Conservation (phyloP, 805 yeast species). For the Metschnikowia aberdeeniae region DNA sequence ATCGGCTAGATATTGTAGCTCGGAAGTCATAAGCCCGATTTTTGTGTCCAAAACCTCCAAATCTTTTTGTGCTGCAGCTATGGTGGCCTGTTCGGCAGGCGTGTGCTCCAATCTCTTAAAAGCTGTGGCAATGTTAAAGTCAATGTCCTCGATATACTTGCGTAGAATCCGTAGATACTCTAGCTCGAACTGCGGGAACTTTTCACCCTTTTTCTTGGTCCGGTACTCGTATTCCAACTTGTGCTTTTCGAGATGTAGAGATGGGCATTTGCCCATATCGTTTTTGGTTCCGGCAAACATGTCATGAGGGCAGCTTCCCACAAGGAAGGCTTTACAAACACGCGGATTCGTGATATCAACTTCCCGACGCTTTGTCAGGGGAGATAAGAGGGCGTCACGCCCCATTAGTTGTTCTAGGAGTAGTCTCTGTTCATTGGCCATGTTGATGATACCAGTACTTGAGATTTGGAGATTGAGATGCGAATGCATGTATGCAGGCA, state of each 20-base stretch:
- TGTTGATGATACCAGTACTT: slow-evolving; percentile 4
- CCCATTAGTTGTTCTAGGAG: slow-evolving; percentile 82
- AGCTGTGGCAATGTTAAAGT: slow-evolving; percentile 60
- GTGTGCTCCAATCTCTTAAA: slow-evolving; percentile 65
- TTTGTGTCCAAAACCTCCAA: slow-evolving; percentile 58
- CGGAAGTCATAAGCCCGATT: slow-evolving; percentile 65
- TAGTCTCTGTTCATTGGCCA: slow-evolving; percentile 73
- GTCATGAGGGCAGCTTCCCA: slow-evolving; percentile 84
- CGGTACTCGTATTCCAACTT: slow-evolving; percentile 63
- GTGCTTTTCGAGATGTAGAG: slow-evolving; percentile 68
- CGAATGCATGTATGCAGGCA: no score
- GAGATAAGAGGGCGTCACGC: slow-evolving; percentile 42
- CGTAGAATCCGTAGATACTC: slow-evolving; percentile 49
- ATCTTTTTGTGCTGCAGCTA: slow-evolving; percentile 50
- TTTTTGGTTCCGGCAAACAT: slow-evolving; percentile 77
- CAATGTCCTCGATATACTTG: slow-evolving; percentile 60
- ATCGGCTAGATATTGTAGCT: slow-evolving; percentile 50
- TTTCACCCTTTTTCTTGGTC: slow-evolving; percentile 36
- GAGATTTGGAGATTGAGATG: no score
- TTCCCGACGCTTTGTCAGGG: slow-evolving; percentile 30
- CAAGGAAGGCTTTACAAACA: slow-evolving; percentile 78
- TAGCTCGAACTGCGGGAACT: slow-evolving; percentile 48
- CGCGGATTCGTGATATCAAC: slow-evolving; percentile 42
- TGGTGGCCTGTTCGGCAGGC: slow-evolving; percentile 64
- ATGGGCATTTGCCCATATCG: slow-evolving; percentile 76